A percentile compares a stretch with the other conserved stretches of the same genome.
phyloP scores from a whole-genome alignment of 768 basidiomycete genomes.

The Stropharia rugosoannulata region DNA sequence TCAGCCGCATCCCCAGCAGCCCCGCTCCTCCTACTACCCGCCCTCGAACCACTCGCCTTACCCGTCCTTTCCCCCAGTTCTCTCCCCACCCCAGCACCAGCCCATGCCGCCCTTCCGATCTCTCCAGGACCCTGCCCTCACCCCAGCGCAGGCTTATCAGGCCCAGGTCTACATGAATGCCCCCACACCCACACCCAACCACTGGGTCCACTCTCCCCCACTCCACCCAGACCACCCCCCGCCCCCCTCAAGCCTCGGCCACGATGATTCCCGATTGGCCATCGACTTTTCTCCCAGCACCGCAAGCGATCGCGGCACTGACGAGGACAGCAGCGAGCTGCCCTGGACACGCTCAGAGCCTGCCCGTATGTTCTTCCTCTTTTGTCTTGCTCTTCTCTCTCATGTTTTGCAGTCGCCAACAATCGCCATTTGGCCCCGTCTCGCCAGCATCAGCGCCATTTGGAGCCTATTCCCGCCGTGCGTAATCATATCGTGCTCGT shows the following conservation, averaged over 20 bases:
- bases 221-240: constrained; percentile 33
- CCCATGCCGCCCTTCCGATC: constrained; percentile 49
- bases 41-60: constrained; percentile 22
- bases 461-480: constrained; percentile 23
- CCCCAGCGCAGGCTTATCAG: constrained; percentile 81
- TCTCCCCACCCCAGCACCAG: constrained; percentile 37
- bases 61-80: constrained; percentile 24
- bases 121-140: constrained; percentile 54
- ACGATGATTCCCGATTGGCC: constrained; percentile 56
- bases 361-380: constrained; percentile 35
- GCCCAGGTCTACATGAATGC: constrained; percentile 63
- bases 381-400: constrained; percentile 24
- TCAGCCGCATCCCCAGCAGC: constrained; percentile 23
- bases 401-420: constrained; percentile 13
- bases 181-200: constrained; percentile 31
- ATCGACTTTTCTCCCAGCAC: constrained; percentile 49
- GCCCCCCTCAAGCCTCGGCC: constrained; percentile 44
- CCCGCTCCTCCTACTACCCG: constrained; percentile 33
- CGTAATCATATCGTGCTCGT: constrained; percentile 10
- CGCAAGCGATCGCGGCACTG: constrained; percentile 41
- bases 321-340: constrained; percentile 54
- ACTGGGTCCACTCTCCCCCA: constrained; percentile 26
- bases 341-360: constrained; percentile 53
- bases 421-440: constrained; percentile 21
- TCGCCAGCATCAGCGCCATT: constrained; percentile 28